Evolutionary conservation across 2,329 filamentous ascomycete genomes (phyloP).

Genomic region (Mycosphaerella arachidis): DNA sequence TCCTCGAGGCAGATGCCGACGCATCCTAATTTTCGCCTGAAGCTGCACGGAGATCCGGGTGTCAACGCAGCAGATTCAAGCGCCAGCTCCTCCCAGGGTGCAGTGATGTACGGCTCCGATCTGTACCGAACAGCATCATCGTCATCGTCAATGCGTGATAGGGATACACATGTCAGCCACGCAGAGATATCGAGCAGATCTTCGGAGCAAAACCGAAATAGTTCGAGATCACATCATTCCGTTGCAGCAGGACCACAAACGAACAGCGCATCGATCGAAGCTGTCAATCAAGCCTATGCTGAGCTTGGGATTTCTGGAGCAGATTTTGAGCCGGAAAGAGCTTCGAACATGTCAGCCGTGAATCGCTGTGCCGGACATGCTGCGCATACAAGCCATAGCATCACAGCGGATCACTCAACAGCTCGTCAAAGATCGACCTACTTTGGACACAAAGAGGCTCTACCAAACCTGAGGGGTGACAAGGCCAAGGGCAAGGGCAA

Average conservation of each 20-base stretch:
- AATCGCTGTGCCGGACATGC: neutral
- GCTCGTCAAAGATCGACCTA: neutral
- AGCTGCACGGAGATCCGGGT: neutral
- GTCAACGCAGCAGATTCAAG: neutral
- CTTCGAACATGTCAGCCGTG: neutral
- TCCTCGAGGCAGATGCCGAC: neutral
- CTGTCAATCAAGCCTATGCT: neutral
- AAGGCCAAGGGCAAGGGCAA: slow-evolving; percentile 2
- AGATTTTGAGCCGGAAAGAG: neutral
- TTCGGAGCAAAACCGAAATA: neutral
- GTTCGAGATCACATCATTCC: neutral
- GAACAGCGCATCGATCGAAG: neutral
- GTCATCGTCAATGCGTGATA: neutral
- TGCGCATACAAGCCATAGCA: neutral
- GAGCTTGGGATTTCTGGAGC: neutral
- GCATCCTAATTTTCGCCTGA: neutral
- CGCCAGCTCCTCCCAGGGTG: neutral
- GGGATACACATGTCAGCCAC: neutral
- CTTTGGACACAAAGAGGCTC: slow-evolving; percentile 4
- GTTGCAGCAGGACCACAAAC: neutral
- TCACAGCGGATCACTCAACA: neutral
- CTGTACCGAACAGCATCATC: neutral
- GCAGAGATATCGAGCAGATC: neutral
- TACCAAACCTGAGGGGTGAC: neutral
- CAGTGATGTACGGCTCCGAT: neutral